These are phyloP conservation scores for Boletus sp. DNA, from an alignment of 768 basidiomycete species.

Conservation along the genomic window DNA sequence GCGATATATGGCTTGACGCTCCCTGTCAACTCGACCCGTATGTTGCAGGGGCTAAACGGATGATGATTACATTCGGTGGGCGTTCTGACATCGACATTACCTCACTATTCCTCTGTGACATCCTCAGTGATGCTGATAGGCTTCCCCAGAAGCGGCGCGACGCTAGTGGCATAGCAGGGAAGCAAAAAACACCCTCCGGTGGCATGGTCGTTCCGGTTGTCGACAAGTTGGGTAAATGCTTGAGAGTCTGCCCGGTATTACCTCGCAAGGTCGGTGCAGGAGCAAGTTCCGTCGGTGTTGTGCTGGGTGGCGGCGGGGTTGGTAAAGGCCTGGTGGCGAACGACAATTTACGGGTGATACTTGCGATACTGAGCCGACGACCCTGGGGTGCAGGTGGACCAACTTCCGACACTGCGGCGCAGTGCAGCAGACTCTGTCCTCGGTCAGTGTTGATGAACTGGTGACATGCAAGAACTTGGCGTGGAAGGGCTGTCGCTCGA, in stretches of 20 bases:
- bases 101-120: too few species aligned
- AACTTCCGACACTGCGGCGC: constrained; percentile 5
- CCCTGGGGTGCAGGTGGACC: constrained; percentile 4
- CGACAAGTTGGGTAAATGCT: constrained; percentile 27
- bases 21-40: too few species aligned
- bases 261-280: constrained; percentile 15
- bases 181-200: too few species aligned
- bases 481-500: constrained; percentile 15
- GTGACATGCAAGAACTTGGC: constrained; percentile 20
- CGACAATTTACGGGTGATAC: constrained; percentile 32
- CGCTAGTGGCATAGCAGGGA: too few species aligned
- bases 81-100: too few species aligned
- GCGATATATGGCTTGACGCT: too few species aligned
- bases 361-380: constrained; percentile 29
- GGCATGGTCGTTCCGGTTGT: too few species aligned
- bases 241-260: constrained; percentile 13
- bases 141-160: too few species aligned
- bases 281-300: constrained; percentile 14
- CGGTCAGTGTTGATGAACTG: constrained; percentile 19
- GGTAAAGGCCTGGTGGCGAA: constrained; percentile 26
- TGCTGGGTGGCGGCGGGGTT: too few species aligned
- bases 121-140: too few species aligned
- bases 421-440: constrained; percentile 21
- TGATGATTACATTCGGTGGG: too few species aligned
- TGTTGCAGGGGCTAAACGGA: too few species aligned